Evolutionary conservation across 495 filamentous ascomycete species (phyloP), one percentile per base, ranked within the genome.

Genomic region (Acidomyces sp.): DNA sequence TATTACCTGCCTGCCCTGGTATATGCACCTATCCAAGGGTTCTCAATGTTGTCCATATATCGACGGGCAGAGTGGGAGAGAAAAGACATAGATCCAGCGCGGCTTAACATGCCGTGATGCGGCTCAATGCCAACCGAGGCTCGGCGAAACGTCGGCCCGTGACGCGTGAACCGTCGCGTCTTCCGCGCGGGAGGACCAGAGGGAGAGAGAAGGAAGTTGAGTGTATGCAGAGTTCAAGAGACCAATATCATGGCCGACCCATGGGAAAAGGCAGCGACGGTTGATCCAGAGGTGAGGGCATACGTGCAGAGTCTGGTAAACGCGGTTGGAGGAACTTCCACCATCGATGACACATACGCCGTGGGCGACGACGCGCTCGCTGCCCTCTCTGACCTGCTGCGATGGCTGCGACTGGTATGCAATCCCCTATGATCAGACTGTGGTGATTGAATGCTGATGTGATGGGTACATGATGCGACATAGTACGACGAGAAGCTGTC

Each of bases 351-450:
- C 32, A 68, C 68, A 41, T 99, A 99, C 60, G 69, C 80, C 5
- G 75, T 96, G 33, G 92, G 92, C 54, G 87, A 96, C 56, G 88
- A 95, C 60, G 86, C 92, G 6, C 60, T 92, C 47, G 83, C 87
- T 35, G 87, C 84, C 61, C 68, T 99, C 39, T 82, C 86, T 37
- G 92, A 99, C 61, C 69, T 96, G 29, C 85, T 84, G 49, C 78
- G 75, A 71, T 96, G 92, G 92, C 63, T 99, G 51, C 85, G 80
- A 55, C 69, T 93, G 42, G 37, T 40, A 40, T 26, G 24, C 18
- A 19, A 40, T 16, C 20, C 26, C 4, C 7, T 13, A 15, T 34
- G 5, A 34, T 20, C 17, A 35, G n/a, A 9, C 9, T 9, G n/a
- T 29, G 26, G 26, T 29, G n/a, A 13, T 9, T 29, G 26, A 9